Conservation (phyloP, 257 asterid species). For the Anisodus acutangulus region DNA sequence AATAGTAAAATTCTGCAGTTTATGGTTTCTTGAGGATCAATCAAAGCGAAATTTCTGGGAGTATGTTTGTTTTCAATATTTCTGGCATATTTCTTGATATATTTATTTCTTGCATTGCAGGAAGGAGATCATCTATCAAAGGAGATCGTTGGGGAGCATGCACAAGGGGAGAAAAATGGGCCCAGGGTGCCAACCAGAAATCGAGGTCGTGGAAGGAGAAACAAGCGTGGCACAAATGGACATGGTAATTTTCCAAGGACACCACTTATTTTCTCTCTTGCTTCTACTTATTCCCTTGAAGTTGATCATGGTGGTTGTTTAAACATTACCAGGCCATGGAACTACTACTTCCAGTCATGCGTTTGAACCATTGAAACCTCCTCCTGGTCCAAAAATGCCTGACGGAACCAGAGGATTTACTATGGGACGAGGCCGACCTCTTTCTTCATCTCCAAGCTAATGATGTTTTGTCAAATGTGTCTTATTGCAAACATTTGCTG, state of each 20-base stretch:
- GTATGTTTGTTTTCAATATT: not conserved
- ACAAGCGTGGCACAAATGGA: conserved; percentile 59
- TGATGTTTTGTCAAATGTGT: conserved; percentile 4
- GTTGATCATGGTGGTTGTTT: not conserved
- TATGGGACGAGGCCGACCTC: conserved; percentile 85
- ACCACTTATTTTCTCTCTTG: not conserved
- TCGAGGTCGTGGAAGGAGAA: conserved; percentile 84
- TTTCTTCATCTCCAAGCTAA: conserved; percentile 38
- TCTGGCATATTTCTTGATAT: not conserved
- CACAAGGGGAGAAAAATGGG: conserved; percentile 61
- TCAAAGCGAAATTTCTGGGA: conserved; percentile 9
- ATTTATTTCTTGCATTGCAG: conserved; percentile 39
- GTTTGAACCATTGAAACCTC: conserved; percentile 78
- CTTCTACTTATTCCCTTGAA: not conserved
- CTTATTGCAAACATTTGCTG: not conserved
- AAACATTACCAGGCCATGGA: conserved; percentile 59
- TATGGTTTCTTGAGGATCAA: conserved; percentile 1
- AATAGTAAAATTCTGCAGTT: not conserved
- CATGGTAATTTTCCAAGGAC: conserved; percentile 57
- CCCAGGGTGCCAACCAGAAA: conserved; percentile 48
- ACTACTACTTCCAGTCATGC: conserved; percentile 49
- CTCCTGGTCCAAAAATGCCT: conserved; percentile 99
- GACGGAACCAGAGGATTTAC: conserved; percentile 94
- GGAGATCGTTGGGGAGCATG: conserved; percentile 56
- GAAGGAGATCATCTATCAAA: conserved; percentile 55